These are phyloP conservation scores for Sclerotinia glacialis DNA, from an alignment of 2,329 filamentous ascomycete genomes.

Conservation along the genomic window DNA sequence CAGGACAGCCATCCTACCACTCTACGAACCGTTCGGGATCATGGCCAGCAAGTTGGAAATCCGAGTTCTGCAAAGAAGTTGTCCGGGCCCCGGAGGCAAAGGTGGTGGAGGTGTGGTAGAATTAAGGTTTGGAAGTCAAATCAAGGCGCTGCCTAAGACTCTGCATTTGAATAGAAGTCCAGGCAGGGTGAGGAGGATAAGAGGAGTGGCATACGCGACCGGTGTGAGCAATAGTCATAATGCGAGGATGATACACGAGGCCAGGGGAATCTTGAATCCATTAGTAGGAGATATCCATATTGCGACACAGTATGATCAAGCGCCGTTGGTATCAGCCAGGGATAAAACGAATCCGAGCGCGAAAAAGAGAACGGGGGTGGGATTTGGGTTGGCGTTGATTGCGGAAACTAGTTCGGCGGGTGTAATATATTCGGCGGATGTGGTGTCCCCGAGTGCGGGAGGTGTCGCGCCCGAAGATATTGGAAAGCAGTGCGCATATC, in stretches of 20 bases:
- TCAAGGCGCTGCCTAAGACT: conserved; percentile 81
- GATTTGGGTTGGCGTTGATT: conserved; percentile 86
- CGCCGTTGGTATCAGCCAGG: conserved; percentile 53
- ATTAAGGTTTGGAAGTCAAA: conserved; percentile 87
- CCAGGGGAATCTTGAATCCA: conserved; percentile 80
- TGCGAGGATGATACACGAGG: conserved; percentile 88
- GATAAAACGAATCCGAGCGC: conserved; percentile 55
- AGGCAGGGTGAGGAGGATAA: conserved; percentile 80
- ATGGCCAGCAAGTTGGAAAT: conserved; percentile 76
- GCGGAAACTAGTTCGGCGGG: conserved; percentile 84
- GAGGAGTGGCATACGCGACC: conserved; percentile 90
- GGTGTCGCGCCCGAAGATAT: conserved; percentile 87
- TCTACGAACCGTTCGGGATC: conserved; percentile 90
- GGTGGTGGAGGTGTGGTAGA: conserved; percentile 93
- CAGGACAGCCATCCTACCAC: conserved; percentile 83
- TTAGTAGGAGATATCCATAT: conserved; percentile 89
- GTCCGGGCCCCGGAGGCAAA: conserved; percentile 68
- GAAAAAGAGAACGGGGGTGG: conserved; percentile 73
- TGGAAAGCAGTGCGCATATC: conserved; percentile 82
- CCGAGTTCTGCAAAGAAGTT: conserved; percentile 75
- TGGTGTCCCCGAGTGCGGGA: conserved; percentile 69
- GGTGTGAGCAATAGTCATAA: conserved; percentile 93
- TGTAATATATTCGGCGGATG: conserved; percentile 84
- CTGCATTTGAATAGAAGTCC: conserved; percentile 80
- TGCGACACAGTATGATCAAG: conserved; percentile 72